Conservation (phyloP, 2,329 filamentous ascomycete species). For the Trichoderma sp. region DNA sequence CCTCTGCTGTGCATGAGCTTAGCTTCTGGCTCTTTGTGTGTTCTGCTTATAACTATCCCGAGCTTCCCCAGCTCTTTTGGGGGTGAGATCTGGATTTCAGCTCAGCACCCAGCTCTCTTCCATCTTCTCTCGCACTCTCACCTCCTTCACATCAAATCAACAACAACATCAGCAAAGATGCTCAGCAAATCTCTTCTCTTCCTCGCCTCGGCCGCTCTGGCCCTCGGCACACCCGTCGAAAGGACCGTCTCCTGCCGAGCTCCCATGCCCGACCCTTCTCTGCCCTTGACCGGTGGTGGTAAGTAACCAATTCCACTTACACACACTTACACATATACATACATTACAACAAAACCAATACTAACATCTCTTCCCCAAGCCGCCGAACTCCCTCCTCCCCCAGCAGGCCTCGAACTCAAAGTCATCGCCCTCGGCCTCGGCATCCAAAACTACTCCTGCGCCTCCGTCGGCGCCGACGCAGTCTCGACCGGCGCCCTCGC, state of each 20-base stretch:
- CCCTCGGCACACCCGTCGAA: constrained; percentile 29
- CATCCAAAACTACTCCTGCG: constrained; percentile 68
- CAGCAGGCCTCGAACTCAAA: constrained; percentile 43
- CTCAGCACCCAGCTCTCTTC: background rate
- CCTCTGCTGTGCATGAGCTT: background rate
- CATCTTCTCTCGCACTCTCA: background rate
- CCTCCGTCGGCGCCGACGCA: constrained; percentile 34
- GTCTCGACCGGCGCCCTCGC: constrained; percentile 54
- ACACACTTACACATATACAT: constrained; percentile 3
- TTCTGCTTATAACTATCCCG: constrained; percentile 19
- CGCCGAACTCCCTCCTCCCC: constrained; percentile 44
- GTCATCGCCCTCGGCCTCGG: constrained; percentile 61
- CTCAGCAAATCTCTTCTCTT: constrained; percentile 34
- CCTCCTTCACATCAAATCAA: background rate
- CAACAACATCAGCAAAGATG: constrained; percentile 26
- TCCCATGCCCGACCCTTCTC: constrained; percentile 22
- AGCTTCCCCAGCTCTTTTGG: constrained; percentile 11
- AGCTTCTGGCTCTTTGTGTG: background rate
- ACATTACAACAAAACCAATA: constrained; percentile 20
- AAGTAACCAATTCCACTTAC: constrained; percentile 24
- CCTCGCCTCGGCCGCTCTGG: constrained; percentile 35
- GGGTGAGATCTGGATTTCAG: background rate
- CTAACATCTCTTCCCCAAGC: constrained; percentile 28
- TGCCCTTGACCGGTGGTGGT: constrained; percentile 42
- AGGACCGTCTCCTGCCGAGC: constrained; percentile 13